Percentiles rank a stretch among this genome's conserved stretches.
phyloP scores from a whole-genome alignment of 306 rosid species.

The Casuarina equisetifolia region DNA sequence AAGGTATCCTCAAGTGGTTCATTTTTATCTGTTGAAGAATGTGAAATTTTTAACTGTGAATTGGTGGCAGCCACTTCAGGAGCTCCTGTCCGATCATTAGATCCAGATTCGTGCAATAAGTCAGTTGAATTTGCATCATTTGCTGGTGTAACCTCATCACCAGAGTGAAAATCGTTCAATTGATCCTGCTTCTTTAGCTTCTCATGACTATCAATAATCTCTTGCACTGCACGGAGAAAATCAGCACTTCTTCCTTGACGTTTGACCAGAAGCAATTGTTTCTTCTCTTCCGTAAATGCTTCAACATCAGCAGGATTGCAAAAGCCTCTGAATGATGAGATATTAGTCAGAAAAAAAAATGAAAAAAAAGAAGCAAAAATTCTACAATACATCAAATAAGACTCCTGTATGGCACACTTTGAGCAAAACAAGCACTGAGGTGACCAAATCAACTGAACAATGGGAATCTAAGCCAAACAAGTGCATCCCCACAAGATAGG shows the following conservation, averaged over 20 bases:
- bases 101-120: conserved; percentile 38
- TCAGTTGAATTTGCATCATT: conserved; percentile 46
- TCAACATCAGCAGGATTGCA: conserved; percentile 97
- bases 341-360: conserved; percentile 36
- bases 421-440: background rate
- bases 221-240: conserved; percentile 89
- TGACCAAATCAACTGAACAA: background rate
- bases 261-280: conserved; percentile 76
- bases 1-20: conserved; percentile 52
- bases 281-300: conserved; percentile 94
- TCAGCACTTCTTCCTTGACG: conserved; percentile 96
- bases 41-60: conserved; percentile 43
- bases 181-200: conserved; percentile 62
- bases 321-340: conserved; percentile 69
- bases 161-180: conserved; percentile 40
- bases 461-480: background rate
- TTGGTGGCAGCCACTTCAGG: conserved; percentile 33
- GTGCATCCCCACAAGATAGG: background rate
- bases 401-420: conserved; percentile 14
- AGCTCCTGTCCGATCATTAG: conserved; percentile 48
- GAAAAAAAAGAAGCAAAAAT: conserved; percentile 1
- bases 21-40: conserved; percentile 39
- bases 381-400: conserved; percentile 18
- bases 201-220: conserved; percentile 76
- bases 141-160: conserved; percentile 44